phyloP scores from a whole-genome alignment of 2,329 filamentous ascomycete species.

The Pseudocercospora vitis region DNA sequence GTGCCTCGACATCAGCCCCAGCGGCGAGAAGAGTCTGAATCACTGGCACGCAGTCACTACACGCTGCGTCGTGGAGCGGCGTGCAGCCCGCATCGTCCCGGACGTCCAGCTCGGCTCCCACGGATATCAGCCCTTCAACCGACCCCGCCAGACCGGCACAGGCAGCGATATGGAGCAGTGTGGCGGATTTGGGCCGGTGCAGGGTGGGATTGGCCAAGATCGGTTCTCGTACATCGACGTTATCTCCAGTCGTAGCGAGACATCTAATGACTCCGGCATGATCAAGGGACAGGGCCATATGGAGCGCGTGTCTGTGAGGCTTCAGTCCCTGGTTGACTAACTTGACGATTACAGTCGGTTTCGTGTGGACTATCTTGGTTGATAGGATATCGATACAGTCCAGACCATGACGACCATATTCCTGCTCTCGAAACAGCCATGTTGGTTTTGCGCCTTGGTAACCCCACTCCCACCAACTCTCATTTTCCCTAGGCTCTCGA shows the following conservation, averaged over 20 bases:
- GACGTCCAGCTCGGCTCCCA: not conserved
- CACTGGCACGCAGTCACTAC: not conserved
- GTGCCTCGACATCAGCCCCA: not conserved
- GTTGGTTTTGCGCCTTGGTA: not conserved
- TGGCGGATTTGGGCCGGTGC: too few relatives aligned
- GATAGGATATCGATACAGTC: not conserved
- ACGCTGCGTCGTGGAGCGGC: not conserved
- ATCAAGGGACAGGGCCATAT: not conserved
- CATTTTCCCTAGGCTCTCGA: not conserved
- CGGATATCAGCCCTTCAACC: not conserved
- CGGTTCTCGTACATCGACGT: not conserved
- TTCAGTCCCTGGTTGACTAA: not conserved
- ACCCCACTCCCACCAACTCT: not conserved
- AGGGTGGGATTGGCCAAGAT: too few relatives aligned
- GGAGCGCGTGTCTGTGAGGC: not conserved
- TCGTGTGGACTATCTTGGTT: not conserved
- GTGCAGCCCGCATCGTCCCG: not conserved
- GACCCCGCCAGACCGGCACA: not conserved
- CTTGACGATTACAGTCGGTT: not conserved
- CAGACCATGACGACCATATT: not conserved
- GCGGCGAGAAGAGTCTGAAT: not conserved
- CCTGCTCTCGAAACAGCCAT: not conserved
- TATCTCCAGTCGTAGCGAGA: not conserved
- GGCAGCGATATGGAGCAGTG: not conserved
- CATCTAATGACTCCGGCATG: not conserved